phyloP scores from a whole-genome alignment of 441 rosid genomes.

The Euphorbia corollata region DNA sequence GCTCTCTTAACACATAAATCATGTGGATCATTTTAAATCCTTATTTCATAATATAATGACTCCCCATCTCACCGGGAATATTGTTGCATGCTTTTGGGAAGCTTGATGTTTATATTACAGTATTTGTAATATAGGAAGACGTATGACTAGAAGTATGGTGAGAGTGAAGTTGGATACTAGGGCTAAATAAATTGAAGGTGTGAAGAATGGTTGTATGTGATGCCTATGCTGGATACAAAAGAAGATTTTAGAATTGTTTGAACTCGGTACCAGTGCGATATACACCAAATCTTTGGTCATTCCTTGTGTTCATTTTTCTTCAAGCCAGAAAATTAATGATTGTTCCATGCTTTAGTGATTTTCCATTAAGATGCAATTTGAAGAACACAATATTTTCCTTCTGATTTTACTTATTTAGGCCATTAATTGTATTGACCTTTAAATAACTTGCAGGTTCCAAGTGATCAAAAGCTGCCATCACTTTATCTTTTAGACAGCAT shows the following conservation, averaged over 20 bases:
- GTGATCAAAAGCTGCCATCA: conserved; percentile 96
- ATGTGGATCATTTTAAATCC: neutral
- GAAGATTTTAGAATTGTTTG: neutral
- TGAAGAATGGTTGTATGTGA: conserved; percentile 6
- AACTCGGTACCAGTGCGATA: neutral
- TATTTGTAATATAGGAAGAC: neutral
- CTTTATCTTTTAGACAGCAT: conserved; percentile 97
- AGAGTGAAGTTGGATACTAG: conserved; percentile 5
- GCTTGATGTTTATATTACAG: neutral
- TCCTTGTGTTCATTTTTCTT: neutral
- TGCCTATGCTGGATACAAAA: neutral
- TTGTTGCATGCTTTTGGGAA: neutral
- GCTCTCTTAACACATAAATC: neutral
- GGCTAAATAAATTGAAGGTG: neutral
- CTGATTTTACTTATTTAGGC: neutral
- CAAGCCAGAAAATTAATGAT: neutral
- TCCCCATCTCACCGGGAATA: neutral
- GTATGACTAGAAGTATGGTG: neutral
- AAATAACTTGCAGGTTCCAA: conserved; percentile 81
- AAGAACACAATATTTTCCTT: neutral
- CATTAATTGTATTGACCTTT: conserved; percentile 29
- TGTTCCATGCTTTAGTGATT: neutral
- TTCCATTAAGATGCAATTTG: neutral
- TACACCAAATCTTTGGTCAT: neutral
- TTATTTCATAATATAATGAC: no score